Evolutionary conservation across 2,329 filamentous ascomycete genomes (phyloP), one percentile per base, ranked within the genome.

Genomic region (Neonectria hederae): DNA sequence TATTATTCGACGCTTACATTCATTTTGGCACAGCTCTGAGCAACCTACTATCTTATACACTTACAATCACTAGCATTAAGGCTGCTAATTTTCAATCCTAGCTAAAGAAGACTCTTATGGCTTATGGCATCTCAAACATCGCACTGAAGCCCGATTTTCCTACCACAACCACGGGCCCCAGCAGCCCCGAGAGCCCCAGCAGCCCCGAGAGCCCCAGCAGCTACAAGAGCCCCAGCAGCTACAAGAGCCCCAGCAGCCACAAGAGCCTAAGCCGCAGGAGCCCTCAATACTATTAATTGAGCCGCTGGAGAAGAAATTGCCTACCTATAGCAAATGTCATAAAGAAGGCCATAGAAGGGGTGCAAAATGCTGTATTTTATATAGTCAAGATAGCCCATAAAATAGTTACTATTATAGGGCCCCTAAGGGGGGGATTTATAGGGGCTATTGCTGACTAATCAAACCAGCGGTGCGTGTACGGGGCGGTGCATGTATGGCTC

Each of bases 11-110:
- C 17, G 30, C 30, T 52, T n/a, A 35, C 30, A n/a, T 52, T 35
- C 17, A 35, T 32, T 35, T 17, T 52, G 17, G 49, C 6, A 35
- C 11, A 28, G 49, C 49, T 52, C 49, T 52, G 17, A 52, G 28
- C 49, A 28, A 35, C 49, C 49, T 52, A 52, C 49, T 52, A 21
- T 52, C 30, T 28, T 52, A 35, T 52, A 52, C 14, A 17, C 48
- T 51, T 28, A 7, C 9, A 28, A 28, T 28, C 26, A 8, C 26
- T 28, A 28, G 26, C 5, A 8, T 28, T 28, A 28, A 28, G 26
- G 26, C 26, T 28, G 26, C 26, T 28, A 28, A 28, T 28, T 28
- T 28, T 28, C 26, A 28, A 28, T 28, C 5, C 26, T 28, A 28
- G 26, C 26, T 4, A 28, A 28, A 6, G 26, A 28, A 28, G 26